Base-by-base conservation (phyloP, 2,329 filamentous ascomycete genomes). In the Dendrostoma leiphaemia region DNA sequence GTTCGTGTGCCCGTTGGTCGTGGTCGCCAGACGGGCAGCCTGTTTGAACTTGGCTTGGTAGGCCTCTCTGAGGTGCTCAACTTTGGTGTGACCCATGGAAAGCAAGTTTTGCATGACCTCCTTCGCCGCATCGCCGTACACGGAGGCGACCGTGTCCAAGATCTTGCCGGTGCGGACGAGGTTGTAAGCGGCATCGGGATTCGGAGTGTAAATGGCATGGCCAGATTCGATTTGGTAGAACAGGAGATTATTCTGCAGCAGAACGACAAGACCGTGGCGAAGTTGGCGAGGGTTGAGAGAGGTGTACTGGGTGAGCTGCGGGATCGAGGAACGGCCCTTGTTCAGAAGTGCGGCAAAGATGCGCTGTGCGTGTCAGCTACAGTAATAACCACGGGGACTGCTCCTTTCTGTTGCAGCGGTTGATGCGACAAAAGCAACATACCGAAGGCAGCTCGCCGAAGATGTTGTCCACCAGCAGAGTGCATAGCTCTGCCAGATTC, bases 401-500 rank as follows among this genome's bases (percentile, higher is more conserved):
- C n/a, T n/a, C n/a, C n/a, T n/a, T n/a, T n/a, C n/a, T n/a, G n/a
- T n/a, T n/a, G n/a, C n/a, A n/a, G n/a, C n/a, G n/a, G n/a, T n/a
- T n/a, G n/a, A n/a, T 40, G 48, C 43, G 35, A 49, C 15, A 38
- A 26, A 45, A 34, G 29, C 50, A n/a, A 76, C 88, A 66, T 88
- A 97, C 93, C 69, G 91, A 90, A 59, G 91, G 91, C 56, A 97
- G 84, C 74, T 96, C 90, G 67, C 94, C 94, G 71, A 94, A 93
- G 56, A 90, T 81, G 69, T 97, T 91, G 68, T 91, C 86, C 60
- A 97, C 87, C 60, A 97, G 82, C 69, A 96, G 85, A 76, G 87
- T 83, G 78, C 91, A 96, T 67, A 97, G 89, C 82, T 97, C 90
- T 66, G 88, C 85, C 62, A 89, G 81, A 69, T 89, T 83, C 76